Percentiles rank a stretch among this genome's conserved stretches.
Evolutionary conservation across 208 protist genomes (phyloP).

Genomic region (Porcisia hertigi): DNA sequence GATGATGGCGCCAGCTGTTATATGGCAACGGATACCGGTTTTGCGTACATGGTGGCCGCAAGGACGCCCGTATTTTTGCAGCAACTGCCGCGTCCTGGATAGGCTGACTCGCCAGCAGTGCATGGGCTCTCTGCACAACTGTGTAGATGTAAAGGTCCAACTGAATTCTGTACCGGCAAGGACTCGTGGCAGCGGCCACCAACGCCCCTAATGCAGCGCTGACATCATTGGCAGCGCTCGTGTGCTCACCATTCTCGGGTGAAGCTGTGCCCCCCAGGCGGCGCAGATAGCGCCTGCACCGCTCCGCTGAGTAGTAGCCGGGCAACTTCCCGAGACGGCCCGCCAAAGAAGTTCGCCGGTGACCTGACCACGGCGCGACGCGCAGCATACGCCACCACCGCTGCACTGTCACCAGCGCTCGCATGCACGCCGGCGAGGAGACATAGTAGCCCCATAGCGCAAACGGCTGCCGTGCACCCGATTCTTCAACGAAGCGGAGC

Average conservation of each 20-base stretch:
- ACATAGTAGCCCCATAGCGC: conserved; percentile 23
- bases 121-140: conserved; percentile 7
- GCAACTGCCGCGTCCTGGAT: not conserved
- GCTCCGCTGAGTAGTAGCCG: not conserved
- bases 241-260: not conserved
- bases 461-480: conserved; percentile 13
- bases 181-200: conserved; percentile 32
- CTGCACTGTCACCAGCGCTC: conserved; percentile 54
- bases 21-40: not conserved
- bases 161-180: conserved; percentile 32
- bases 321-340: conserved; percentile 8
- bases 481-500: conserved; percentile 29
- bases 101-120: conserved; percentile 8
- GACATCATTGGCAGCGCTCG: not conserved
- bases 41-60: not conserved
- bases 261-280: not conserved
- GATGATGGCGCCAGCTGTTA: conserved; percentile 2
- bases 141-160: conserved; percentile 44
- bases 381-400: conserved; percentile 71
- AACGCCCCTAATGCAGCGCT: conserved; percentile 17
- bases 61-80: not conserved
- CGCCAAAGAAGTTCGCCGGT: not conserved
- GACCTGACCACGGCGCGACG: conserved; percentile 18
- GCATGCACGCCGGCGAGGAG: conserved; percentile 42
- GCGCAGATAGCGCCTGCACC: conserved; percentile 12